Percentiles rank a stretch among this genome's conserved stretches.
phyloP scores from a whole-genome alignment of 495 filamentous ascomycete genomes.

The Aspergillus biplanus region DNA sequence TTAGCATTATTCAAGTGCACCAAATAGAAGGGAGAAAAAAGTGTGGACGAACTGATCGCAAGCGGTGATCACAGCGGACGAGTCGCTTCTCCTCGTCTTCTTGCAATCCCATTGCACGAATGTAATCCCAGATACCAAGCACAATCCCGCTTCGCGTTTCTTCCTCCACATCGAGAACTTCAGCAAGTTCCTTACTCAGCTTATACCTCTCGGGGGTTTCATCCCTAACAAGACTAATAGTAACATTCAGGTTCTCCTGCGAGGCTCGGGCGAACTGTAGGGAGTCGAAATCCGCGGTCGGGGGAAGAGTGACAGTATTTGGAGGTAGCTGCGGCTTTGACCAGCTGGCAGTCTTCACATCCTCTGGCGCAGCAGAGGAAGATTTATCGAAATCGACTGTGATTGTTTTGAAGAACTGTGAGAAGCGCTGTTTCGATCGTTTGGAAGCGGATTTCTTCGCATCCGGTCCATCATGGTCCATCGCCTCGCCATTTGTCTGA shows the following conservation, averaged over 20 bases:
- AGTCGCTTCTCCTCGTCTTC: conserved; percentile 92
- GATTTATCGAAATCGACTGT: conserved; percentile 81
- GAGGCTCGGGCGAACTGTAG: conserved; percentile 88
- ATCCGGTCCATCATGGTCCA: conserved; percentile 60
- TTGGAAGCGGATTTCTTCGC: conserved; percentile 48
- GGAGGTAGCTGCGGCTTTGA: conserved; percentile 64
- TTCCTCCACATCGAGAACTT: conserved; percentile 83
- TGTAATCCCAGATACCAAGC: conserved; percentile 94
- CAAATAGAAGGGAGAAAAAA: background rate
- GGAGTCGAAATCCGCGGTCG: conserved; percentile 79
- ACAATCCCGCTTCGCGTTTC: conserved; percentile 85
- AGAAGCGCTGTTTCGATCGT: conserved; percentile 65
- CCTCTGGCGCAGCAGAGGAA: conserved; percentile 50
- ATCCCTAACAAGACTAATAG: conserved; percentile 82
- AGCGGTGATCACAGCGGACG: conserved; percentile 83
- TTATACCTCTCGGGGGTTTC: conserved; percentile 84
- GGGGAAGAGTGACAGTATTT: conserved; percentile 49
- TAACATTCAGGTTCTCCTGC: conserved; percentile 91
- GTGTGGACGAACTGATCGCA: conserved; percentile 66
- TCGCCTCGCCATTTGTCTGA: conserved; percentile 45
- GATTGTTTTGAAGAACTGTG: conserved; percentile 94
- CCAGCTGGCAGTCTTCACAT: conserved; percentile 70
- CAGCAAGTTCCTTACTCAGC: conserved; percentile 76
- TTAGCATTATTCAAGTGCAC: conserved; percentile 13
- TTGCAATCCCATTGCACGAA: conserved; percentile 80